phyloP scores from a whole-genome alignment of 805 yeast species.

The Pichia occidentalis region DNA sequence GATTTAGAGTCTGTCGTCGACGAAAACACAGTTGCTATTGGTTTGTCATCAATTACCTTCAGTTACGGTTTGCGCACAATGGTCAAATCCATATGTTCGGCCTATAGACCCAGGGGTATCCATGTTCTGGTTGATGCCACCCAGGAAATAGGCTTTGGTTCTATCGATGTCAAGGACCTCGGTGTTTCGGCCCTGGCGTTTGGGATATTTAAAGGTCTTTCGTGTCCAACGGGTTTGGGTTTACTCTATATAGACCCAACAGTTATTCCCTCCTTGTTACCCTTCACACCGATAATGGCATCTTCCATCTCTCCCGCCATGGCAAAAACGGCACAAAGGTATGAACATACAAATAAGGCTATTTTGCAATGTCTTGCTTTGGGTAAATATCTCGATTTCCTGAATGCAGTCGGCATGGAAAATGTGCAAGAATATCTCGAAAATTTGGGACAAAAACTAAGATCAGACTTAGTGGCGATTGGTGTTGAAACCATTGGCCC shows the following conservation, averaged over 20 bases:
- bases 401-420: not conserved
- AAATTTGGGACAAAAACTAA: not conserved
- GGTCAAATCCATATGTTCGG: slow-evolving; percentile 4
- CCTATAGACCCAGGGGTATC: slow-evolving; percentile 8
- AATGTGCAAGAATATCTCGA: slow-evolving; percentile 1
- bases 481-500: slow-evolving; percentile 5
- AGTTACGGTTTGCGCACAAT: slow-evolving; percentile 10
- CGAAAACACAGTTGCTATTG: slow-evolving; percentile 7
- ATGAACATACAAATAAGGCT: slow-evolving; percentile 8
- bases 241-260: slow-evolving; percentile 1
- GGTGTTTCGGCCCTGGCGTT: slow-evolving; percentile 7
- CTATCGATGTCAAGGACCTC: slow-evolving; percentile 6
- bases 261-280: not conserved
- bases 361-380: slow-evolving; percentile 3
- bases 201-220: slow-evolving; percentile 4
- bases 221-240: slow-evolving; percentile 6
- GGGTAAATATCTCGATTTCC: slow-evolving; percentile 2
- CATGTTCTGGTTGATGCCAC: slow-evolving; percentile 12
- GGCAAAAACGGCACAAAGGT: not conserved
- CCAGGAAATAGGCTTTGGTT: slow-evolving; percentile 11
- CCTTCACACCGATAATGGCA: not conserved
- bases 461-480: not conserved
- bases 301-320: not conserved
- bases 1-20: slow-evolving; percentile 1
- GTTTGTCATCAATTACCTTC: slow-evolving; percentile 7